Percentiles rank a stretch among this genome's conserved stretches.
These are phyloP conservation scores for Exophiala sp. DNA, from an alignment of 2,329 filamentous ascomycete species.

Conservation along the genomic window DNA sequence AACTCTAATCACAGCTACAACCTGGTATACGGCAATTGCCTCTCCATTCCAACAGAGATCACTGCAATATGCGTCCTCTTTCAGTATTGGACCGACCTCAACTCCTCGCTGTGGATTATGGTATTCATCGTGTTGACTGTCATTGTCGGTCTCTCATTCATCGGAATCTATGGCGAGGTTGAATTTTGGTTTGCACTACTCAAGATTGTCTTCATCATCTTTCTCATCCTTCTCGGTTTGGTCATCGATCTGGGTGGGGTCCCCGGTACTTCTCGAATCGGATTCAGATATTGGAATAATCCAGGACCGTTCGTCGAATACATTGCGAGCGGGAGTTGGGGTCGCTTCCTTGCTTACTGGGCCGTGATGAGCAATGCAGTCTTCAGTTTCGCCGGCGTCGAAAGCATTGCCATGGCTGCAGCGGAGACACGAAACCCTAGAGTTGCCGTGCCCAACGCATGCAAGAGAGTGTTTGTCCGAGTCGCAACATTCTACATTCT, in stretches of 20 bases:
- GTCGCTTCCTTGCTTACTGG: constrained; percentile 62
- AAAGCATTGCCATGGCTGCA: constrained; percentile 40
- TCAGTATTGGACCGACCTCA: constrained; percentile 59
- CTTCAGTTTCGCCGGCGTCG: constrained; percentile 42
- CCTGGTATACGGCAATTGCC: constrained; percentile 50
- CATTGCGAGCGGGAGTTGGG: constrained; percentile 55
- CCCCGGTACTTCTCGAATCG: constrained; percentile 56
- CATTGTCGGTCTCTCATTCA: constrained; percentile 35
- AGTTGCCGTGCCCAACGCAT: constrained; percentile 40
- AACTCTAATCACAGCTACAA: constrained; percentile 13
- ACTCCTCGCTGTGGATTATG: constrained; percentile 42
- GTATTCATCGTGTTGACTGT: constrained; percentile 39
- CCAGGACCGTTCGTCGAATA: constrained; percentile 67
- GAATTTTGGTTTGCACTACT: constrained; percentile 53
- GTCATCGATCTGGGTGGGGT: constrained; percentile 62
- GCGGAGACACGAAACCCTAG: constrained; percentile 41
- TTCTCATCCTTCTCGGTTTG: constrained; percentile 52
- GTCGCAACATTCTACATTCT: constrained; percentile 40
- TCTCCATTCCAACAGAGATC: constrained; percentile 59
- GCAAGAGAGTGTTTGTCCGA: constrained; percentile 39
- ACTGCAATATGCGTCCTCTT: constrained; percentile 62
- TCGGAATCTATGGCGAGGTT: constrained; percentile 49
- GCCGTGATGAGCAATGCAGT: constrained; percentile 41
- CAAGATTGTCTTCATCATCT: constrained; percentile 60
- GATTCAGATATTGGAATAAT: constrained; percentile 66